Percentiles rank a stretch among this genome's conserved stretches.
These are phyloP conservation scores for Metschnikowia peoriensis DNA, from an alignment of 805 yeast species.

Conservation along the genomic window DNA sequence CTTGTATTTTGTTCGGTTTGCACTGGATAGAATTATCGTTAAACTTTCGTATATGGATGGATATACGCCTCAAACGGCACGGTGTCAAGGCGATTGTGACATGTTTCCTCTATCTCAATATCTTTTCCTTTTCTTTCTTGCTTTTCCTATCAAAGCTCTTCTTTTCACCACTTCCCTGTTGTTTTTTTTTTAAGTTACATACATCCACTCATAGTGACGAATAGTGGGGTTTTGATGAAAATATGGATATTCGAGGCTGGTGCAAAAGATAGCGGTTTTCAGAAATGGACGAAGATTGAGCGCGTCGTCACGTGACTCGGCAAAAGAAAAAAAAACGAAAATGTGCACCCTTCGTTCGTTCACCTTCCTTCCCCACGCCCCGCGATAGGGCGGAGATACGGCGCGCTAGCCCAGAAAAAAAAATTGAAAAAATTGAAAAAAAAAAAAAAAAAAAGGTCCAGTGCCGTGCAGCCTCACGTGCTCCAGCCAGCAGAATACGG, in stretches of 20 bases:
- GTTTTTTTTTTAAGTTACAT: constrained; percentile 19
- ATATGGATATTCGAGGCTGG: not conserved
- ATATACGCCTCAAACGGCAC: too few species aligned
- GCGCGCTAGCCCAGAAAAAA: not conserved
- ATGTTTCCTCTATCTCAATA: too few species aligned
- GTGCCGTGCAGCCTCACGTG: not conserved
- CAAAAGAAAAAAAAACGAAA: not conserved
- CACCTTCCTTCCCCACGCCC: not conserved
- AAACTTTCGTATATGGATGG: too few species aligned
- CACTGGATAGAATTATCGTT: too few species aligned
- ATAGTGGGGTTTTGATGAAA: not conserved
- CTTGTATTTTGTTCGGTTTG: too few species aligned
- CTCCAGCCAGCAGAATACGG: not conserved
- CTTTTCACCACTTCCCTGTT: not conserved
- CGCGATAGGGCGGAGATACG: not conserved
- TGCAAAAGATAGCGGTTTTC: not conserved
- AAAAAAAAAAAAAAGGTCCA: not conserved
- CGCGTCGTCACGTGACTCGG: constrained; percentile 1
- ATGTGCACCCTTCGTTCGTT: not conserved
- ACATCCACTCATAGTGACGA: constrained; percentile 37
- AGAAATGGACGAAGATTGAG: not conserved
- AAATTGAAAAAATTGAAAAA: not conserved
- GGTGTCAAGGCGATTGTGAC: too few species aligned
- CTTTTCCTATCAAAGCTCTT: not conserved
- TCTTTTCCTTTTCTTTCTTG: too few species aligned